Percentiles rank a stretch among this genome's conserved stretches.
Evolutionary conservation across 495 filamentous ascomycete genomes (phyloP).

Genomic region (Gamarada debralockiae): DNA sequence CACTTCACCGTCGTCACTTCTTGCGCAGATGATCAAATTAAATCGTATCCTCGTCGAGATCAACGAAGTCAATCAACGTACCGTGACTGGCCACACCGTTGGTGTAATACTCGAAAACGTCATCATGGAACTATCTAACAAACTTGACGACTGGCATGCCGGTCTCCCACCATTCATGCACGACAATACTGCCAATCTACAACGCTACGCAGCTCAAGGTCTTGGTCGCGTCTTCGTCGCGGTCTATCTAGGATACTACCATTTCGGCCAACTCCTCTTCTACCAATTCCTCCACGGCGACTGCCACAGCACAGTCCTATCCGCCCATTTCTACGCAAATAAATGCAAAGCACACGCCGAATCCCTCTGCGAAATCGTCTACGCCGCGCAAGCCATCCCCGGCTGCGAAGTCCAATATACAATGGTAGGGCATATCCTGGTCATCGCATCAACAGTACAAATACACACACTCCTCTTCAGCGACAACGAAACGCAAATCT

Average conservation of each 20-base stretch:
- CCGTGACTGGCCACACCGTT: slow-evolving; percentile 17
- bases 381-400: slow-evolving; percentile 25
- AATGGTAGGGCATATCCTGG: slow-evolving; percentile 39
- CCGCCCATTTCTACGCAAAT: slow-evolving; percentile 25
- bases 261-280: slow-evolving; percentile 40
- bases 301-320: slow-evolving; percentile 6
- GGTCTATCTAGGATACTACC: slow-evolving; percentile 38
- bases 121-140: slow-evolving; percentile 22
- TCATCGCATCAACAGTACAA: slow-evolving; percentile 38
- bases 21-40: slow-evolving; percentile 34
- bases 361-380: slow-evolving; percentile 33
- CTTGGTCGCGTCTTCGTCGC: slow-evolving; percentile 37
- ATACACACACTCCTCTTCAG: slow-evolving; percentile 37
- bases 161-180: slow-evolving; percentile 28
- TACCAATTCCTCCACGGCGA: slow-evolving; percentile 36
- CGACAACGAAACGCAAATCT: slow-evolving; percentile 22
- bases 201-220: slow-evolving; percentile 26
- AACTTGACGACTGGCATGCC: slow-evolving; percentile 30
- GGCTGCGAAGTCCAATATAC: slow-evolving; percentile 35
- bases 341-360: slow-evolving; percentile 35
- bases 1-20: no score
- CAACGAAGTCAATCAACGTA: slow-evolving; percentile 31
- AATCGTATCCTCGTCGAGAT: slow-evolving; percentile 32
- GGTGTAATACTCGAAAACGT: slow-evolving; percentile 9
- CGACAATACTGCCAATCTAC: slow-evolving; percentile 29